Evolutionary conservation across 2,329 filamentous ascomycete genomes (phyloP).

Genomic region (Epichloe sp.): DNA sequence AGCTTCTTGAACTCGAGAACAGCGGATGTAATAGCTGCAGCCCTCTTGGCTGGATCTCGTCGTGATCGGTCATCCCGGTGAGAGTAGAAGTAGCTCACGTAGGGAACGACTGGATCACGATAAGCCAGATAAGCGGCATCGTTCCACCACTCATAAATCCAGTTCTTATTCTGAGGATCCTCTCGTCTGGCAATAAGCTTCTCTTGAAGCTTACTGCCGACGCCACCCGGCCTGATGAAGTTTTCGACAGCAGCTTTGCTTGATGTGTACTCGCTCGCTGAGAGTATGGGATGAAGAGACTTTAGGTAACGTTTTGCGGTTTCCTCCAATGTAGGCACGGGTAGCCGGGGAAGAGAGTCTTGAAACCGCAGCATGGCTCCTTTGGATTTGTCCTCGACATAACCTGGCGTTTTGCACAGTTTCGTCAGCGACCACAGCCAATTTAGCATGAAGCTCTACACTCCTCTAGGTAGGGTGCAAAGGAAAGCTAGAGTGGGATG

Average conservation of each 20-base stretch:
- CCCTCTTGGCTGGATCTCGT: constrained; percentile 80
- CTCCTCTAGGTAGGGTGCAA: background rate
- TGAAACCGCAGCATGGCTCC: constrained; percentile 75
- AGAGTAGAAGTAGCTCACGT: constrained; percentile 99
- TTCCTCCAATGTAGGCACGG: constrained; percentile 72
- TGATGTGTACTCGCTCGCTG: constrained; percentile 50
- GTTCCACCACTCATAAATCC: constrained; percentile 98
- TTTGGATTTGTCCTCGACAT: constrained; percentile 67
- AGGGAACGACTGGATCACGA: constrained; percentile 90
- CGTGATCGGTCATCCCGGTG: constrained; percentile 86
- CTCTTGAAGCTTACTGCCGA: constrained; percentile 75
- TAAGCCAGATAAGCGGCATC: constrained; percentile 83
- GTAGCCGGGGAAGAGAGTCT: constrained; percentile 68
- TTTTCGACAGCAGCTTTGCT: constrained; percentile 77
- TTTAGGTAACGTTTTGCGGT: constrained; percentile 71
- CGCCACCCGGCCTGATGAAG: constrained; percentile 76
- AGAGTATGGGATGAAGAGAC: constrained; percentile 62
- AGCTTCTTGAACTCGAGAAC: constrained; percentile 88
- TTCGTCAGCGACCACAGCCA: background rate
- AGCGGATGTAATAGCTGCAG: constrained; percentile 76
- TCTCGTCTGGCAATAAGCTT: constrained; percentile 68
- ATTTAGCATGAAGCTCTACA: background rate
- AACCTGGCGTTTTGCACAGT: constrained; percentile 39
- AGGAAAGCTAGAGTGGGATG: background rate
- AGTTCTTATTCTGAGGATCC: constrained; percentile 76